Percentiles rank a stretch among this genome's conserved stretches.
These are phyloP conservation scores for Sugiyamaella lignohabitans DNA, from an alignment of 805 yeast genomes.

Conservation along the genomic window DNA sequence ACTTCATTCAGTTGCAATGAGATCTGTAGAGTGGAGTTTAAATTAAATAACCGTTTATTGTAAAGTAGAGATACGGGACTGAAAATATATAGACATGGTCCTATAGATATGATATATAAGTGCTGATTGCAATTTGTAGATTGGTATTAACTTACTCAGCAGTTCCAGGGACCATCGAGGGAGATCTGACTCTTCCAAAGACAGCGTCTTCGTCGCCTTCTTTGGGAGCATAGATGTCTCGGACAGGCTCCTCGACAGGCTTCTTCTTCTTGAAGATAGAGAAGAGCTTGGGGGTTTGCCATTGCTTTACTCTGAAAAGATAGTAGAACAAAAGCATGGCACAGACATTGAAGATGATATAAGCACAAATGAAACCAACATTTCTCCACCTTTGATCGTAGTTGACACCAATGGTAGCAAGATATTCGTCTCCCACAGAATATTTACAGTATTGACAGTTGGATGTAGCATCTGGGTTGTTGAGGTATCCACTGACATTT, in stretches of 20 bases:
- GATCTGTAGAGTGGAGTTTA: too few species aligned
- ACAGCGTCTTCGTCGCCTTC: constrained; percentile 15
- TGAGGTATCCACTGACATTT: constrained; percentile 49
- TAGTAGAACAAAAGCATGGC: constrained; percentile 29
- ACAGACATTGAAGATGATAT: constrained; percentile 47
- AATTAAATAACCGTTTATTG: too few species aligned
- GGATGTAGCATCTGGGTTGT: constrained; percentile 42
- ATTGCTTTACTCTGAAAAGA: constrained; percentile 21
- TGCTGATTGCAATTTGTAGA: too few species aligned
- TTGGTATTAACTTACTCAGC: too few species aligned
- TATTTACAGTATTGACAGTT: constrained; percentile 39
- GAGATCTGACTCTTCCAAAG: constrained; percentile 3
- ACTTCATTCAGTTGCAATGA: too few species aligned
- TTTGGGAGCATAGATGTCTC: constrained; percentile 10
- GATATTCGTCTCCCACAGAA: constrained; percentile 37
- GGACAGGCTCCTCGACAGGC: background rate
- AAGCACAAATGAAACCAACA: constrained; percentile 55
- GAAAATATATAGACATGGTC: too few species aligned
- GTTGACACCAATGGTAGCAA: constrained; percentile 39
- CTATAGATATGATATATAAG: too few species aligned
- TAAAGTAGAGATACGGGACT: too few species aligned
- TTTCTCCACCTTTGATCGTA: constrained; percentile 57
- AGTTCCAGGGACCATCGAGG: too few species aligned
- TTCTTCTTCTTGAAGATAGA: constrained; percentile 3
- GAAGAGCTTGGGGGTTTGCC: constrained; percentile 6